Evolutionary conservation across 2,329 filamentous ascomycete genomes (phyloP).

Genomic region (Fusarium sp.): DNA sequence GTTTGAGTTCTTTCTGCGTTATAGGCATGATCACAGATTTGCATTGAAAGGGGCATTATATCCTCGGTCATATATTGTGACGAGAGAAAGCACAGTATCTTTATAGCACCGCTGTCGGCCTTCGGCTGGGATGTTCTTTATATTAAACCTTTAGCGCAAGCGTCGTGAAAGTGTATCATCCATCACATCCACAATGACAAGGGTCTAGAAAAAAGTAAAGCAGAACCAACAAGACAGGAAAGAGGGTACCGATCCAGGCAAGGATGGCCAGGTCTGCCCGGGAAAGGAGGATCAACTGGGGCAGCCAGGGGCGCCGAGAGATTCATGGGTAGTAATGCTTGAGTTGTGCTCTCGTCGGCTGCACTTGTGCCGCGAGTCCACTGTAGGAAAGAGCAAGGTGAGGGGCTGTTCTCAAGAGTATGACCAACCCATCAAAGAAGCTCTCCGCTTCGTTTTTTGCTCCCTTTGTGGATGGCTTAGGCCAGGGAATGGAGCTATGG

Average conservation of each 20-base stretch:
- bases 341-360: not conserved
- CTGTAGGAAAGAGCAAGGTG: not conserved
- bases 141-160: not conserved
- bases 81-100: not conserved
- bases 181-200: not conserved
- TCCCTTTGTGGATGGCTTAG: not conserved
- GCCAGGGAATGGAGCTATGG: not conserved
- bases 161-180: not conserved
- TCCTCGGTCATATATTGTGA: not conserved
- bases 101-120: not conserved
- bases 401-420: not conserved
- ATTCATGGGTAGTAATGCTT: not conserved
- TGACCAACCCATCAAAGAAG: not conserved
- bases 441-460: not conserved
- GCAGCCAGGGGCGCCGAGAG: not conserved
- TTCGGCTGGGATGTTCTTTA: not conserved
- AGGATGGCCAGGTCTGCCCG: not conserved
- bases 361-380: too few relatives aligned
- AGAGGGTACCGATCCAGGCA: not conserved
- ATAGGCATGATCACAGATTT: not conserved
- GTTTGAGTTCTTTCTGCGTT: not conserved
- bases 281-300: not conserved
- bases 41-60: not conserved
- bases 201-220: not conserved
- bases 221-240: not conserved